These are phyloP conservation scores for Penicillium ochrochloron DNA, from an alignment of 495 filamentous ascomycete genomes.

Conservation along the genomic window DNA sequence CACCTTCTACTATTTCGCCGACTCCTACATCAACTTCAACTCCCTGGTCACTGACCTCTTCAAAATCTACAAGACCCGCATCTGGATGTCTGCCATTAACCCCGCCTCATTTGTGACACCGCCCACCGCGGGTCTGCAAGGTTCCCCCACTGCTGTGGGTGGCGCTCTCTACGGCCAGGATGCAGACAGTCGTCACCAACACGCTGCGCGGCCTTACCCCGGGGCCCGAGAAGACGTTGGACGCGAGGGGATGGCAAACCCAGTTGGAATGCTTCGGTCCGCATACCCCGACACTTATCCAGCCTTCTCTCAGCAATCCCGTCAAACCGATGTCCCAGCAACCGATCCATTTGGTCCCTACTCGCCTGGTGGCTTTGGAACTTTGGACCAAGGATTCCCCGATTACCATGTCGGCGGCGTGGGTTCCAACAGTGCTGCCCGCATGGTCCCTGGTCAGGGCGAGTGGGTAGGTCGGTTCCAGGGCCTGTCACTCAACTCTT, in stretches of 20 bases:
- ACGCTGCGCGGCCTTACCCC: slow-evolving; percentile 36
- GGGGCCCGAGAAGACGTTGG: slow-evolving; percentile 38
- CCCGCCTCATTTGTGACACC: slow-evolving; percentile 92
- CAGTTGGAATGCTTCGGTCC: slow-evolving; percentile 40
- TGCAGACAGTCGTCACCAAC: slow-evolving; percentile 40
- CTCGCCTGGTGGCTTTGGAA: slow-evolving; percentile 34
- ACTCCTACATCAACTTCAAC: slow-evolving; percentile 99
- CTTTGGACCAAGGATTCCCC: slow-evolving; percentile 40
- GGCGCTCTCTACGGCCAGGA: slow-evolving; percentile 46
- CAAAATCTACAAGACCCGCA: slow-evolving; percentile 98
- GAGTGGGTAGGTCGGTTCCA: slow-evolving; percentile 56
- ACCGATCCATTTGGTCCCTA: slow-evolving; percentile 46
- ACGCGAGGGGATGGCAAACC: slow-evolving; percentile 39
- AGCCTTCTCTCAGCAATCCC: slow-evolving; percentile 37
- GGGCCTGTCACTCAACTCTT: slow-evolving; percentile 57
- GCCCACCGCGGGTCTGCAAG: slow-evolving; percentile 68
- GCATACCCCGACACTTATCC: slow-evolving; percentile 47
- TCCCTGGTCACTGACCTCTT: slow-evolving; percentile 95
- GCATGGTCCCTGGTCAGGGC: slow-evolving; percentile 42
- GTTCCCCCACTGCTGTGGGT: slow-evolving; percentile 29
- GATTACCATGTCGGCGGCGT: slow-evolving; percentile 37
- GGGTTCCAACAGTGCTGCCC: slow-evolving; percentile 33
- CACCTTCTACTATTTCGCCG: slow-evolving; percentile 98
- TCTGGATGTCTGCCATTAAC: slow-evolving; percentile 99
- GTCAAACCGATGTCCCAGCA: slow-evolving; percentile 33